phyloP scores from a whole-genome alignment of 2,329 filamentous ascomycete genomes.

The Aurifilum marmelostoma region DNA sequence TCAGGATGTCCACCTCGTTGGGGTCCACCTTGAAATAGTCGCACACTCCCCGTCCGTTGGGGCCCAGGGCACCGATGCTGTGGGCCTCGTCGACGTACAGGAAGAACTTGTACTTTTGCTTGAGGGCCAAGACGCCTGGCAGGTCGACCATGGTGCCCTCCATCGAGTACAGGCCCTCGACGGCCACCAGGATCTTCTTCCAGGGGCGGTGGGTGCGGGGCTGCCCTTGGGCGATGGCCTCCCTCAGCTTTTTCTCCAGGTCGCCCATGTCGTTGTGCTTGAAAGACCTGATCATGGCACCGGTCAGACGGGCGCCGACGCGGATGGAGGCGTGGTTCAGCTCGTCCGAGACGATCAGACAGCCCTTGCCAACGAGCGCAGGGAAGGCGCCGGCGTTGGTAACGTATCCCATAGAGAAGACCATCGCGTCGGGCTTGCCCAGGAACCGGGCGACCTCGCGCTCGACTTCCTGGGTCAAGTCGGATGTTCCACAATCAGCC shows the following conservation, averaged over 20 bases:
- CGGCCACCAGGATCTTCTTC: conserved; percentile 98
- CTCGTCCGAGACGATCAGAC: conserved; percentile 93
- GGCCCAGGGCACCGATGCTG: conserved; percentile 90
- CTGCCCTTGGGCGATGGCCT: conserved; percentile 94
- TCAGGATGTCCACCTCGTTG: conserved; percentile 86
- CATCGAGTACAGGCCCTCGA: conserved; percentile 99
- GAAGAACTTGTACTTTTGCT: conserved; percentile 96
- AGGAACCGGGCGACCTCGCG: conserved; percentile 87
- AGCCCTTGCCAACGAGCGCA: conserved; percentile 88
- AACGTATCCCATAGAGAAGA: conserved; percentile 98
- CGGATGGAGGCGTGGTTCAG: conserved; percentile 98
- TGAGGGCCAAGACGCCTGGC: conserved; percentile 83
- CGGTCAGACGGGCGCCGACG: conserved; percentile 89
- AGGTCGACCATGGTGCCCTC: conserved; percentile 98
- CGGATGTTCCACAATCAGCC: conserved; percentile 82
- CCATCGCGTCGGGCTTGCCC: conserved; percentile 91
- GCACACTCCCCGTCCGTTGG: conserved; percentile 87
- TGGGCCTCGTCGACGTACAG: conserved; percentile 97
- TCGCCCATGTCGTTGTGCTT: conserved; percentile 96
- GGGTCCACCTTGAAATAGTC: conserved; percentile 96
- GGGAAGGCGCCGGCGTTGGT: conserved; percentile 95
- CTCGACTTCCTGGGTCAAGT: conserved; percentile 88
- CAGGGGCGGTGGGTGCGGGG: conserved; percentile 97
- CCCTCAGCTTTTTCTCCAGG: conserved; percentile 82
- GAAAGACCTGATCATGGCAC: conserved; percentile 93